These are phyloP conservation scores for Pseudogymnoascus sp. DNA, from an alignment of 2,329 filamentous ascomycete species.

Conservation along the genomic window DNA sequence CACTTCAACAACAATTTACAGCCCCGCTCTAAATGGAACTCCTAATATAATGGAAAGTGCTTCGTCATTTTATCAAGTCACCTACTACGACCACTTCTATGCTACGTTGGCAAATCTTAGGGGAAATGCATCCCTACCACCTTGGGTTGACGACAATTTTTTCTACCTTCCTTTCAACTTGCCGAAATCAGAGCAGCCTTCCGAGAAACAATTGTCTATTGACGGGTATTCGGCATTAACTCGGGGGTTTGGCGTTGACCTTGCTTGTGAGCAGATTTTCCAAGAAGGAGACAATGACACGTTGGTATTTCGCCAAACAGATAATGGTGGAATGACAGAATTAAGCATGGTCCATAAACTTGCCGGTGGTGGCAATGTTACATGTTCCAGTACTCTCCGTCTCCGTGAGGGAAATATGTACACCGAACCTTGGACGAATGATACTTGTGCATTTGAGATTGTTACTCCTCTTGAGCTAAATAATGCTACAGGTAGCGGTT, in stretches of 20 bases:
- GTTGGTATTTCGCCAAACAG: neutral
- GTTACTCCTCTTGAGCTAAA: neutral
- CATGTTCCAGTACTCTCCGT: neutral
- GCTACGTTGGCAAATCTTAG: slow-evolving; percentile 39
- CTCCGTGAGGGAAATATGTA: neutral
- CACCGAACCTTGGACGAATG: neutral
- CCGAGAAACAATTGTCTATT: neutral
- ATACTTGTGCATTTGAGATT: neutral
- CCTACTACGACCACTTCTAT: slow-evolving; percentile 33
- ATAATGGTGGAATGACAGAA: slow-evolving; percentile 1
- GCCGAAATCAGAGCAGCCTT: neutral
- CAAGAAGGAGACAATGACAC: slow-evolving; percentile 1
- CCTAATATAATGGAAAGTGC: neutral
- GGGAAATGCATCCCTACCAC: slow-evolving; percentile 35
- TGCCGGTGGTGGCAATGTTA: neutral
- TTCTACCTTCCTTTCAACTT: slow-evolving; percentile 41
- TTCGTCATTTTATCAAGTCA: neutral
- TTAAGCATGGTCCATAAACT: slow-evolving; percentile 8
- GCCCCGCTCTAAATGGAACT: slow-evolving; percentile 11
- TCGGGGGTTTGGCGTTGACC: slow-evolving; percentile 27
- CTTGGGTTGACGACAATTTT: slow-evolving; percentile 40
- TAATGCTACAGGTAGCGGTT: neutral
- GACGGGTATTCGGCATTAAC: slow-evolving; percentile 25
- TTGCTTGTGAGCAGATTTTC: slow-evolving; percentile 28
- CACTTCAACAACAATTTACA: neutral